Evolutionary conservation across 208 protist species (phyloP).

Genomic region (Trypanosoma cruzi): DNA sequence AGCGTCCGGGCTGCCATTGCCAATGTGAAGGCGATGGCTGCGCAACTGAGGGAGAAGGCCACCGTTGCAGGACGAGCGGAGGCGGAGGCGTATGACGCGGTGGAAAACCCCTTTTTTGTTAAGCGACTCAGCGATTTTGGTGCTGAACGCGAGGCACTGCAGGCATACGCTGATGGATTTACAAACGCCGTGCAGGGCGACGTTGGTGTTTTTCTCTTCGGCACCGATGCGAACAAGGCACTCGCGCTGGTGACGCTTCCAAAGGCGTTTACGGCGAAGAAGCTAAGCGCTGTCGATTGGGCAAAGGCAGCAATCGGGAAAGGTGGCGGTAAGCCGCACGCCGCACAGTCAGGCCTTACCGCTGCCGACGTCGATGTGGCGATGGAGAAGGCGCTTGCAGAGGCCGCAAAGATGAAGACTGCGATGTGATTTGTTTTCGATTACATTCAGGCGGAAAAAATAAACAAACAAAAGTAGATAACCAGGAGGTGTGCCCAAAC

Average conservation of each 20-base stretch:
- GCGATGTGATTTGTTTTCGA: constrained; percentile 14
- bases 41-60: constrained; percentile 76
- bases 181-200: constrained; percentile 44
- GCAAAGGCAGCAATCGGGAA: constrained; percentile 85
- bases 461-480: not conserved
- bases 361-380: constrained; percentile 42
- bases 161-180: constrained; percentile 84
- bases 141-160: constrained; percentile 85
- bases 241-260: constrained; percentile 77
- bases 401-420: constrained; percentile 73
- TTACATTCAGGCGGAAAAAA: not conserved
- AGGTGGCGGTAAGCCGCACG: constrained; percentile 89
- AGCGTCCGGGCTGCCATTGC: constrained; percentile 77
- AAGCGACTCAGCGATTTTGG: constrained; percentile 51
- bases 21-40: constrained; percentile 63
- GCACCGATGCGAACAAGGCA: constrained; percentile 65
- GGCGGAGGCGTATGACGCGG: constrained; percentile 46
- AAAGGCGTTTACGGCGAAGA: constrained; percentile 67
- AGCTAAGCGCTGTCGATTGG: constrained; percentile 86
- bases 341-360: constrained; percentile 86
- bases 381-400: constrained; percentile 55
- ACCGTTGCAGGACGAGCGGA: constrained; percentile 48
- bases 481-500: not conserved
- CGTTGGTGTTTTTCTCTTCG: constrained; percentile 80
- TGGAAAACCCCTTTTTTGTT: constrained; percentile 55